Base-by-base conservation (phyloP, 306 rosid species). In the Crotalaria pallida region DNA sequence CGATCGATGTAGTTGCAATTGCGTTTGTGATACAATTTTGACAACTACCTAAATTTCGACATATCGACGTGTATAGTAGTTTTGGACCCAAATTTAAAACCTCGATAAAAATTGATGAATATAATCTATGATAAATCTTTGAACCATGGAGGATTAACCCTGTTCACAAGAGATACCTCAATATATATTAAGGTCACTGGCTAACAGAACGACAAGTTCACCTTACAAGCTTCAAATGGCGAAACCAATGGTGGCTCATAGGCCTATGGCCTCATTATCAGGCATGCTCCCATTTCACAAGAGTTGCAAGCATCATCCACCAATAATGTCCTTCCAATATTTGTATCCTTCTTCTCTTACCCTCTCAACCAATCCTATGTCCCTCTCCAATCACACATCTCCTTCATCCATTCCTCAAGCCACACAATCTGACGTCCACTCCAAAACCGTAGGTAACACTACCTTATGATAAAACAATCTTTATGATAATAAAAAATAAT, bases 391-490 rank as follows among this genome's bases (percentile, higher is more conserved):
- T 8, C 43, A 36, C 3, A 13, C 3, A 3, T 9, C 13, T 9
- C 43, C 43, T 36, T 36, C 45, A 4, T 61, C 6, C 72, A 67
- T 51, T 52, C 61, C 12, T 69, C 49, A 67, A 7, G 24, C 29
- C 26, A 15, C 36, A 23, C 57, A 31, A 38, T 19, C 23, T 3
- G 7, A 7, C 38, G 22, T 24, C 27, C 60, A 16, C 41, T 27
- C 58, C 65, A 69, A 60, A 59, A 34, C 69, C 23, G 16, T 69
- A 67, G 63, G 74, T 76, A 51, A 48, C 12, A 40, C 5, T 40
- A 40, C 5, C 15, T 0, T 0, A 2, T n/a, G 3, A 1, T 8
- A 10, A 40, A 40, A 40, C 1, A 40, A 40, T 38, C 5, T 40
- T 40, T 40, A 40, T 10, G 45, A 40, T 40, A 10, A n/a, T n/a